Base-by-base conservation (phyloP, 768 basidiomycete genomes). In the Termitomyces sp. region DNA sequence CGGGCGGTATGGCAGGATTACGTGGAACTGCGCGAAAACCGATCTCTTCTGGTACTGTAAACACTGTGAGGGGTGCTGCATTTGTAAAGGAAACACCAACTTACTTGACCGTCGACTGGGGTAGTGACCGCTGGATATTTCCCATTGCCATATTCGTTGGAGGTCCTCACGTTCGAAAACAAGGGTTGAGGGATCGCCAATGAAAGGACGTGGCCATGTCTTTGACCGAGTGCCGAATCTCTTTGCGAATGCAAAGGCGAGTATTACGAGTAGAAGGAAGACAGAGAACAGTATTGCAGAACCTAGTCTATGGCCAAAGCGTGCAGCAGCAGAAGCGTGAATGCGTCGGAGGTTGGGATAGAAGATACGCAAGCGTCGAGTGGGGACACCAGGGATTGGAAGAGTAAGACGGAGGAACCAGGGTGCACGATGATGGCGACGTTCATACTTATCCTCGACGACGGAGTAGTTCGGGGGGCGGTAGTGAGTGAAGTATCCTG, bases 91-190 rank as follows among this genome's bases (percentile, higher is more conserved):
- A 27, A 22, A 13, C 18, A 41, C 34, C 15, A 56, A 80, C 91
- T 68, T 72, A 93, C 95, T 82, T 65, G 80, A 79, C 58, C 83
- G 80, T 55, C 83, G 80, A 73, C 91, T 95, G 9, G 96, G 96
- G 77, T 94, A 94, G 74, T 97, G 95, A 1, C 97, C 97, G 62
- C 92, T 91, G 34, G 85, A 77, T 58, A 98, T 82, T 74, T 99
- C 96, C 95, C 95, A 98, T 60, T 87, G 79, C 95, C 95, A 98
- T 72, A 99, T 91, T 58, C 88, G 81, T 67, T 89, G 91, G 44
- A 97, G 69, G 67, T 98, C 94, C 58, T 89, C 85, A 50, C 87
- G 79, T 58, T 78, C 78, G 67, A 83, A 93, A 37, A 94, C 83
- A 31, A 94, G 79, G 9, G 92, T 92, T 27, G 88, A 76, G 16